These are phyloP conservation scores for Glarea lozoyensis DNA, from an alignment of 495 filamentous ascomycete species.

Conservation along the genomic window DNA sequence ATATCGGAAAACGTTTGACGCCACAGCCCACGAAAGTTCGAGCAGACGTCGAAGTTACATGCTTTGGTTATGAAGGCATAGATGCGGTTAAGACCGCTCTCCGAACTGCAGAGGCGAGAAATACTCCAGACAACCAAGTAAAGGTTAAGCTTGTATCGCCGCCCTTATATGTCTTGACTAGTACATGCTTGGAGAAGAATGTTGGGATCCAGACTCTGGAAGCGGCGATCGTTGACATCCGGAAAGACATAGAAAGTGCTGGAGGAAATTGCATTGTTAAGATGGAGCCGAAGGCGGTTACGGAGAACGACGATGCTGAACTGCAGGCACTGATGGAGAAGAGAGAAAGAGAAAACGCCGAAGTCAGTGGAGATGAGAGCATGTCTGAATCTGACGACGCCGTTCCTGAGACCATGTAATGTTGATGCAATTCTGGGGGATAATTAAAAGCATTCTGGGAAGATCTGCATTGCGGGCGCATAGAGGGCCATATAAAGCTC, in stretches of 20 bases:
- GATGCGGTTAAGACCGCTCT: constrained; percentile 91
- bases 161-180: constrained; percentile 88
- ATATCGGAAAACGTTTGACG: constrained; percentile 92
- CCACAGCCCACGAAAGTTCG: constrained; percentile 97
- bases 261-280: constrained; percentile 76
- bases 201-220: constrained; percentile 76
- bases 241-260: constrained; percentile 59
- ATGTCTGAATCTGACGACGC: constrained; percentile 86
- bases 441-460: constrained; percentile 17
- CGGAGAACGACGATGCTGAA: constrained; percentile 95
- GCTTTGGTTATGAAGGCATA: constrained; percentile 97
- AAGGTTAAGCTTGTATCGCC: constrained; percentile 96
- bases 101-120: constrained; percentile 77
- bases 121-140: constrained; percentile 82
- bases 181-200: constrained; percentile 87
- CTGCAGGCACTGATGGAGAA: constrained; percentile 98
- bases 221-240: constrained; percentile 78
- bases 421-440: background rate
- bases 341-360: constrained; percentile 92
- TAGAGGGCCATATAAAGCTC: constrained; percentile 4
- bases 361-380: constrained; percentile 94
- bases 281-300: constrained; percentile 98
- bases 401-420: constrained; percentile 23
- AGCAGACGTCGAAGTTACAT: constrained; percentile 95
- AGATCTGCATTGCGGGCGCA: constrained; percentile 23